Base-by-base conservation (phyloP, 768 basidiomycete genomes). In the Mycena epipterygia region DNA sequence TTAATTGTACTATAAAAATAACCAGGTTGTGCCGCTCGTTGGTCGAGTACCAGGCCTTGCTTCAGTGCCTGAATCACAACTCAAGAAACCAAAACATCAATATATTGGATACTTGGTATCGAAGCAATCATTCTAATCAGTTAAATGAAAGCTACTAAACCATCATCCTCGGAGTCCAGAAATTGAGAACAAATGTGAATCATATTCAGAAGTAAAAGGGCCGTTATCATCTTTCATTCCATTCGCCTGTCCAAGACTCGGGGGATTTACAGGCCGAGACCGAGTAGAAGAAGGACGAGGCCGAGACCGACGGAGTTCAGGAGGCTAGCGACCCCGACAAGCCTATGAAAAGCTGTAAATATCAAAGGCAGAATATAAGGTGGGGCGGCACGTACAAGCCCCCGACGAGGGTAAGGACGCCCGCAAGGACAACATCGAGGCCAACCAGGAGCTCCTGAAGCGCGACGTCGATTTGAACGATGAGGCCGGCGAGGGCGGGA, bases 261-360 rank as follows among this genome's bases (percentile, higher is more conserved):
- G 17, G 72, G 76, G 3, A 56, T 44, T 44, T 44, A 59, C 25
- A 59, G 25, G 27, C 41, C 42, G 55, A 41, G 55, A 42, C 37
- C 41, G 41, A 46, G 55, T 35, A 35, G 33, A 35, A 25, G 14
- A 32, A 59, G 58, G 58, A 30, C 17, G 27, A 59, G 58, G 42
- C 41, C 58, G 27, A 59, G 29, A 41, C 27, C 58, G 58, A 59
- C 25, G 25, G 58, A 59, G 4, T 35, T 30, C 29, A 60, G 42
- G 42, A 60, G 39, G 44, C 21, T 32, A 42, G 59, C 59, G 42
- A 60, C 59, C 29, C n/a, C 29, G 35, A 60, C 42, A 33, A 60
- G 59, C 42, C 59, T 60, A 46, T 83, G 14, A 79, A 80, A 7
- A 80, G 57, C 27, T 58, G 57, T 41, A 58, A 58, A 81, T 74